phyloP scores from a whole-genome alignment of 371 early-diverging fungal genomes.

The Rhizopus delemar region DNA sequence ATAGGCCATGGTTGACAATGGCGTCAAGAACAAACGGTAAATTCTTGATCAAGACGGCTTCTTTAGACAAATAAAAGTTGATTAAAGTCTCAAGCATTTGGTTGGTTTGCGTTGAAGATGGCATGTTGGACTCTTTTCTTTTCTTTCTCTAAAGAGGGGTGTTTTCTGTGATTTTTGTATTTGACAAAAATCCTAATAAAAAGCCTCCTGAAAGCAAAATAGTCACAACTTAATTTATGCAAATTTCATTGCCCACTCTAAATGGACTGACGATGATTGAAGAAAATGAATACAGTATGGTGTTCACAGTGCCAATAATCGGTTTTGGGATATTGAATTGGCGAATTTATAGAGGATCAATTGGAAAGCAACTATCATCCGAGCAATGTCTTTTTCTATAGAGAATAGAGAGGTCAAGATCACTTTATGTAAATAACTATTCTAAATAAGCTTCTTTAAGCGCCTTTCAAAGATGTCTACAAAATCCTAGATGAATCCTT shows the following conservation, averaged over 20 bases:
- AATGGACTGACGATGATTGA: too few species aligned
- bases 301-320: too few species aligned
- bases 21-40: conserved; percentile 54
- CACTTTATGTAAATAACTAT: too few species aligned
- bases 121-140: conserved; percentile 1
- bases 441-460: too few species aligned
- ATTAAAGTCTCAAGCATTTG: conserved; percentile 22
- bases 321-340: too few species aligned
- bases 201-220: conserved; percentile 1
- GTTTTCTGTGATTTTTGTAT: neutral
- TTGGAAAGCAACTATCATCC: too few species aligned
- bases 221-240: conserved; percentile 2
- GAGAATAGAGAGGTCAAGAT: too few species aligned
- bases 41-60: conserved; percentile 22
- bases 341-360: too few species aligned
- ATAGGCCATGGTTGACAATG: conserved; percentile 44
- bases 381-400: too few species aligned
- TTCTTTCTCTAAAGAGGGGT: neutral
- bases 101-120: conserved; percentile 13
- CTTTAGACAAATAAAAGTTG: conserved; percentile 29
- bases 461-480: too few species aligned
- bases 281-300: too few species aligned
- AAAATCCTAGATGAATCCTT: too few species aligned
- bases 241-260: neutral
- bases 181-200: neutral